Base-by-base conservation (phyloP, 108 stramenopile species). In the Ochromonas danica region DNA sequence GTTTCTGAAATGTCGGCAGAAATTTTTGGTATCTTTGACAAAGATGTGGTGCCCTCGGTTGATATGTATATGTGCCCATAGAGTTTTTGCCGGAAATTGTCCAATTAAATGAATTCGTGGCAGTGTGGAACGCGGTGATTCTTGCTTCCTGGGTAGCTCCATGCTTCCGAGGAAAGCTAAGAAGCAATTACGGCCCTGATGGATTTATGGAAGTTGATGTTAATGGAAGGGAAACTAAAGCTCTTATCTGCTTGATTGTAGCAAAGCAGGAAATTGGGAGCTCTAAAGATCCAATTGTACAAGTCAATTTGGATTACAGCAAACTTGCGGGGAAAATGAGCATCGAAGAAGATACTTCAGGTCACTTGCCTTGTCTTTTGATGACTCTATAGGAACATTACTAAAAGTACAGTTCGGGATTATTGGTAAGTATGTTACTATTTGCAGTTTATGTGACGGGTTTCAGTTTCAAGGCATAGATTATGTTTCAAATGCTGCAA, bases 241-340 rank as follows among this genome's bases (percentile, higher is more conserved):
- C 51, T 57, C 51, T 57, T 57, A 22, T 57, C 17, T 57, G 51
- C 22, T 22, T 57, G 10, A 57, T 57, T 57, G 51, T 17, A 57
- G 51, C 17, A 57, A 57, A 57, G 22, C 51, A 57, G 10, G 51
- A 57, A 57, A 57, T 10, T 57, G 51, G 51, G 22, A 57, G 51
- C 51, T 57, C 22, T 10, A 57, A 57, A 17, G 51, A 57, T 57
- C 51, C 51, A 22, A 57, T 57, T 57, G 51, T 57, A 17, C 51
- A 57, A 57, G 51, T 57, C 22, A 10, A 57, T 57, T 57, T 57
- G 51, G 51, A 57, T 57, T 57, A 57, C 51, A 57, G 51, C 22
- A 57, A 57, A 57, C 22, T 17, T 57, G 51, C 51, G 17, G 51
- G 51, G 10, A 22, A 57, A 57, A 57, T 57, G 51, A 17, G 10